These are phyloP conservation scores for Quercus lobata DNA, from an alignment of 331 rosid species.

Conservation along the genomic window DNA sequence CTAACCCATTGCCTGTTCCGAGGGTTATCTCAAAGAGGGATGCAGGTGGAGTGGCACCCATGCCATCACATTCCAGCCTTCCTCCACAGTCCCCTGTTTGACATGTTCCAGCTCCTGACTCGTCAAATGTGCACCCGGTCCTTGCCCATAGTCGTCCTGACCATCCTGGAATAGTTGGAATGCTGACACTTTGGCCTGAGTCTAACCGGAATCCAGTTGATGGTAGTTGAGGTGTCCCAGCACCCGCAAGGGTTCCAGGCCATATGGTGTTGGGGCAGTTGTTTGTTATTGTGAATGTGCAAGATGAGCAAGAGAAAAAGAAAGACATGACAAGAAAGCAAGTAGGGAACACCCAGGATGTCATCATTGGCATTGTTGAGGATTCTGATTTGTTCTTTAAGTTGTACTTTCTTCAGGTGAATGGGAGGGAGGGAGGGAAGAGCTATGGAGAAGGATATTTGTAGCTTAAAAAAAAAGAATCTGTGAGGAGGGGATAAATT, in stretches of 20 bases:
- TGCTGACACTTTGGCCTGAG: conserved; percentile 35
- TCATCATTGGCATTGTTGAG: conserved; percentile 18
- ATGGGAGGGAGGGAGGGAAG: conserved; percentile 13
- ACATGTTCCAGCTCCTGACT: conserved; percentile 68
- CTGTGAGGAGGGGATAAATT: conserved; percentile 7
- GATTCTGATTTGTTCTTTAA: background rate
- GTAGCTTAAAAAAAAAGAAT: conserved; percentile 29
- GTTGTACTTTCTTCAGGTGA: conserved; percentile 1
- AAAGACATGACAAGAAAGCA: conserved; percentile 20
- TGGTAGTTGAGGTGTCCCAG: conserved; percentile 55
- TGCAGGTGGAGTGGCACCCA: conserved; percentile 77
- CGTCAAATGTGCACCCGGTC: conserved; percentile 84
- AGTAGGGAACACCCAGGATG: conserved; percentile 15
- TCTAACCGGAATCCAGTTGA: conserved; percentile 70
- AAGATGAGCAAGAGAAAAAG: conserved; percentile 28
- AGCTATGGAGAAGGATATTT: background rate
- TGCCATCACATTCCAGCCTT: conserved; percentile 77
- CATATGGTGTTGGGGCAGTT: conserved; percentile 63
- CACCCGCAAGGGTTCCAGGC: conserved; percentile 72
- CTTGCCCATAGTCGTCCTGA: conserved; percentile 96
- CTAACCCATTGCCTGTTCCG: conserved; percentile 53
- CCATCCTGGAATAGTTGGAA: conserved; percentile 70
- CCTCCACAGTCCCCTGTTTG: conserved; percentile 90
- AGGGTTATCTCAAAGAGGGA: conserved; percentile 88
- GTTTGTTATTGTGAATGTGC: conserved; percentile 63